These are phyloP conservation scores for Coemansia sp. DNA, from an alignment of 192 early-diverging fungal species.

Conservation along the genomic window DNA sequence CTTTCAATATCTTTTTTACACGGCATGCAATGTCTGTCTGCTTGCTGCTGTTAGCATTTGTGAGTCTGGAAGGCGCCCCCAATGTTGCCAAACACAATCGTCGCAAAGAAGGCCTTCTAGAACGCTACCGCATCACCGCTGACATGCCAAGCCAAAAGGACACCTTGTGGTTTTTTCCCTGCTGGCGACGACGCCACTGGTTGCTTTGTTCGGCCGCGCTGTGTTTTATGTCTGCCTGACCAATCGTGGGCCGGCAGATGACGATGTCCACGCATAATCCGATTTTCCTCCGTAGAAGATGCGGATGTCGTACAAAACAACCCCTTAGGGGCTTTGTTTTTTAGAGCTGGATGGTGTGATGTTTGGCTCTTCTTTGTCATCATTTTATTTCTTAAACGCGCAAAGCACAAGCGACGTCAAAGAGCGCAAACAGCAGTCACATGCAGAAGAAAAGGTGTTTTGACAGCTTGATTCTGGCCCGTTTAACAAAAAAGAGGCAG, in stretches of 20 bases:
- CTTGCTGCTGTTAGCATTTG: not conserved
- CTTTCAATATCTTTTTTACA: too few relatives aligned
- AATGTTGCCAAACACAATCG: not conserved
- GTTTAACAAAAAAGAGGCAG: too few relatives aligned
- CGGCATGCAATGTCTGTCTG: not conserved
- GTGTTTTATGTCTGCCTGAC: not conserved
- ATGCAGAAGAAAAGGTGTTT: too few relatives aligned
- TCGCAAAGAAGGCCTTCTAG: not conserved
- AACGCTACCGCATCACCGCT: not conserved
- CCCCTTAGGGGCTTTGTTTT: not conserved
- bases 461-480: too few relatives aligned
- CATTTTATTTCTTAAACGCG: not conserved
- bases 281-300: not conserved
- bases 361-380: not conserved
- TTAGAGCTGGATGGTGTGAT: not conserved
- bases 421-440: too few relatives aligned
- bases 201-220: not conserved
- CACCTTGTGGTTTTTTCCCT: not conserved
- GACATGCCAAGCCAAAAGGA: not conserved
- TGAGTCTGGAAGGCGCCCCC: too few relatives aligned
- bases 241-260: not conserved
- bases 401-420: not conserved
- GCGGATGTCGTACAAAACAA: not conserved
- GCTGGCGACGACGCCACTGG: not conserved
- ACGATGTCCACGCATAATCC: not conserved